Conservation (phyloP, 169 alveolate species). For the Amoebophrya sp. region DNA sequence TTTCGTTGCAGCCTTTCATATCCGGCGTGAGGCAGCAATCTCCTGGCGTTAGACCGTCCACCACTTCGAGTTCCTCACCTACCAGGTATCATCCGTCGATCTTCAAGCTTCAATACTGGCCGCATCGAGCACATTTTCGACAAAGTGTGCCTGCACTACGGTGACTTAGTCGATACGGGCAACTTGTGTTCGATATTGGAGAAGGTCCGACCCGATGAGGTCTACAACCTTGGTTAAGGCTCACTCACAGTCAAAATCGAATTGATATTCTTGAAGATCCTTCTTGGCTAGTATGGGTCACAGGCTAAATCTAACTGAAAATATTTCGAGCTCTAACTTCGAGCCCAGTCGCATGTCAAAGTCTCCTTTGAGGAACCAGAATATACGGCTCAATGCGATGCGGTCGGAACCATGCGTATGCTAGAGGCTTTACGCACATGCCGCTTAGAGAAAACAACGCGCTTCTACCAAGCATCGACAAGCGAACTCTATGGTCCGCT, state of each 20-base stretch:
- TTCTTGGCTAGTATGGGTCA: too few species aligned
- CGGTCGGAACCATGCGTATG: conserved; percentile 59
- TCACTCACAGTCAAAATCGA: too few species aligned
- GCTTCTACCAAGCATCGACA: too few species aligned
- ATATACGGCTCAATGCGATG: conserved; percentile 64
- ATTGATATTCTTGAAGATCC: too few species aligned
- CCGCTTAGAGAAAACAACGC: conserved; percentile 37
- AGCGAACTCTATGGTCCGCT: too few species aligned
- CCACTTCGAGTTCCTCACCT: neutral
- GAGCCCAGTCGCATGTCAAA: conserved; percentile 56
- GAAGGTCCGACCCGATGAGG: conserved; percentile 32
- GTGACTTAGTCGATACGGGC: conserved; percentile 57
- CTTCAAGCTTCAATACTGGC: conserved; percentile 60
- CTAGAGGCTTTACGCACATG: conserved; percentile 63
- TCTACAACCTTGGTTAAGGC: too few species aligned
- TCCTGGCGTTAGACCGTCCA: neutral
- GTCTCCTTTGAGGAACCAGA: conserved; percentile 72
- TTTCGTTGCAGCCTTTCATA: too few species aligned
- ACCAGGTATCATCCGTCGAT: conserved; percentile 56
- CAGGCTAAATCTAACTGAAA: too few species aligned
- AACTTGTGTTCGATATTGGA: conserved; percentile 42
- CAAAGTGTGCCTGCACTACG: conserved; percentile 61
- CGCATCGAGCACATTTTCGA: conserved; percentile 60
- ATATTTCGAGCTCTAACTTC: neutral
- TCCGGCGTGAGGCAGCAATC: neutral